Evolutionary conservation across 305 asterid species (phyloP), one percentile per base, ranked within the genome.

Genomic region (Lippia alba): DNA sequence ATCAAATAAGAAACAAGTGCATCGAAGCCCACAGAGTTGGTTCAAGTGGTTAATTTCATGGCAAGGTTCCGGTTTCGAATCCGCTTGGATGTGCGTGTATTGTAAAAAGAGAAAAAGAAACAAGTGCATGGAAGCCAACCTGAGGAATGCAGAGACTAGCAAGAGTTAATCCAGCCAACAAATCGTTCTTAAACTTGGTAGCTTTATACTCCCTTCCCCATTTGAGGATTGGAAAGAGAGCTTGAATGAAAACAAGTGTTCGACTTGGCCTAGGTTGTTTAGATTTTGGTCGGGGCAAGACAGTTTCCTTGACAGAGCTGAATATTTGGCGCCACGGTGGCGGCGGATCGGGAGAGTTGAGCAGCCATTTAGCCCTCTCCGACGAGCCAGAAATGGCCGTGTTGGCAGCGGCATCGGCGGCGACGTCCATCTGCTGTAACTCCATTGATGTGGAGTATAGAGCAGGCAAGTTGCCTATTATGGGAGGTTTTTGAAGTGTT

Each of bases 141-240:
- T 91, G 97, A 70, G 97, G 97, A 76, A 91, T 89, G 78, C 91
- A 79, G 66, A 91, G 96, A 34, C 97, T 91, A 71, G 97, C 97
- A 19, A 91, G 96, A 66, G 97, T 87, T 50, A 91, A 71, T 69
- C 97, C 97, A 51, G 97, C 96, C 87, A 91, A 73, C 46, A 91
- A 40, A 71, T 91, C 97, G 34, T 80, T 79, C 89, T 89, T 91
- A 70, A 91, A 86, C 78, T 77, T 89, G 1, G 93, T 19, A 53
- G 81, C 84, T 63, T 79, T 83, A 41, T 91, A 91, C 56, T 73
- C 73, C 66, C 77, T 82, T 9, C 92, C 96, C 96, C 96, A 91
- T 68, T 78, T 78, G 8, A 89, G 90, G 60, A 91, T 84, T 1
- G 96, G 97, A 64, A 91, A 87, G 18, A 89, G 75, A 39, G 72